A percentile compares a stretch with the other conserved stretches of the same genome.
Evolutionary conservation across 179 eudicot species (phyloP).

Genomic region (Heliamphora pulchella): DNA sequence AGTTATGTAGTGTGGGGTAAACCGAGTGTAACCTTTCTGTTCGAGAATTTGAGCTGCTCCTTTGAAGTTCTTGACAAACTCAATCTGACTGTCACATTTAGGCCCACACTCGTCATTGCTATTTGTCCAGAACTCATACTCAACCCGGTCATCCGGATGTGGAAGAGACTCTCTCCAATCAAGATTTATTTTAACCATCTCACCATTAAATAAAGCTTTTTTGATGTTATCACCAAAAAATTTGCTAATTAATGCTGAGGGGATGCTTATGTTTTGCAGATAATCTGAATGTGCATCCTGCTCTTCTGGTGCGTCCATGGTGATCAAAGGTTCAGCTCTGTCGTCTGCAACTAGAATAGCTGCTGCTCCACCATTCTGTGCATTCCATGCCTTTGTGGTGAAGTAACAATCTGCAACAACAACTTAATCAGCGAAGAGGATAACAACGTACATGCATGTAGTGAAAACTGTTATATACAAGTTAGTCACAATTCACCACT

Average conservation of each 20-base stretch:
- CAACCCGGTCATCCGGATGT: slow-evolving; percentile 74
- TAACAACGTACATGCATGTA: background rate
- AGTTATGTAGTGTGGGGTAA: slow-evolving; percentile 64
- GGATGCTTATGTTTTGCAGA: slow-evolving; percentile 53
- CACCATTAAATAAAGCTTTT: slow-evolving; percentile 34
- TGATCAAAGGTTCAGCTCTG: slow-evolving; percentile 50
- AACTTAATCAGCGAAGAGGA: slow-evolving; percentile 7
- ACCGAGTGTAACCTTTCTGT: slow-evolving; percentile 59
- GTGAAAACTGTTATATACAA: background rate
- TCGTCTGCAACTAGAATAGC: slow-evolving; percentile 65
- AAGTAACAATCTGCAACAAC: slow-evolving; percentile 44
- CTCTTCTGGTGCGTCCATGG: slow-evolving; percentile 69
- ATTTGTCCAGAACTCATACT: slow-evolving; percentile 70
- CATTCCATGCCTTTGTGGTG: background rate
- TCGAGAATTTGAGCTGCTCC: slow-evolving; percentile 72
- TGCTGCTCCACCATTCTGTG: slow-evolving; percentile 60
- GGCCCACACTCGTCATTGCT: slow-evolving; percentile 70
- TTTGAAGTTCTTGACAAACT: slow-evolving; percentile 48
- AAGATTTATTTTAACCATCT: slow-evolving; percentile 53
- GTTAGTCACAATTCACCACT: no score
- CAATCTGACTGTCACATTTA: slow-evolving; percentile 52
- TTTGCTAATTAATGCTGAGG: slow-evolving; percentile 60
- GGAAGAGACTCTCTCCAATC: slow-evolving; percentile 74
- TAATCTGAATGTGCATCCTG: slow-evolving; percentile 38
- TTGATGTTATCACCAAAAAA: slow-evolving; percentile 50